A percentile compares a stretch with the other conserved stretches of the same genome.
Conservation (phyloP, 2,329 filamentous ascomycete species). For the Sarocladium strictum region DNA sequence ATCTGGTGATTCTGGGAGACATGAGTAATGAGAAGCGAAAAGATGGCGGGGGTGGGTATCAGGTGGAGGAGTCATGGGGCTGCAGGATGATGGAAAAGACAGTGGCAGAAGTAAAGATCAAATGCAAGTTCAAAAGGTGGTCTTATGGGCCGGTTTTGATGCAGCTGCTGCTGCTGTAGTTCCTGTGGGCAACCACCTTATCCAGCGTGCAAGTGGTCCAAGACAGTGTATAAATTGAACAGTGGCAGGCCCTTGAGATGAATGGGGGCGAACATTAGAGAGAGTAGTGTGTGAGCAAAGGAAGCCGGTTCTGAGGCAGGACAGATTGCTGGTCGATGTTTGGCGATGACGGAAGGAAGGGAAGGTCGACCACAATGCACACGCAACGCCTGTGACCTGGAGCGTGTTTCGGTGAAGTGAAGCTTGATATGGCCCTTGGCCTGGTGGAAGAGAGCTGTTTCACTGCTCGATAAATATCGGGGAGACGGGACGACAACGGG, state of each 20-base stretch:
- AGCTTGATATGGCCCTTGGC: neutral
- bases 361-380: neutral
- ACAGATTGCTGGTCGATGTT: neutral
- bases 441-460: neutral
- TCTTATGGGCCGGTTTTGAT: neutral
- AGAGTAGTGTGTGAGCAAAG: too few relatives aligned
- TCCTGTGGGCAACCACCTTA: neutral
- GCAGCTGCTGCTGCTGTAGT: neutral
- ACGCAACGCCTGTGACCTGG: neutral
- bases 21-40: conserved; percentile 58
- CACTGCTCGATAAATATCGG: neutral
- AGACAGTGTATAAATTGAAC: too few relatives aligned
- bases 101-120: neutral
- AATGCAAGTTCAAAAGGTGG: neutral
- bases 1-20: conserved; percentile 94
- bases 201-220: too few relatives aligned
- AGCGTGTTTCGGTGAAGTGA: neutral
- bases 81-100: neutral
- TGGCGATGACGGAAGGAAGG: neutral
- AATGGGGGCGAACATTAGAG: too few relatives aligned
- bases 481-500: neutral
- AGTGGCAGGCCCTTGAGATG: neutral
- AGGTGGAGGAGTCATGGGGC: neutral
- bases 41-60: neutral
- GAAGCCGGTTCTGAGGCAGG: neutral